phyloP scores from a whole-genome alignment of 78 protist species.

The Capsaspora owczarzaki region DNA sequence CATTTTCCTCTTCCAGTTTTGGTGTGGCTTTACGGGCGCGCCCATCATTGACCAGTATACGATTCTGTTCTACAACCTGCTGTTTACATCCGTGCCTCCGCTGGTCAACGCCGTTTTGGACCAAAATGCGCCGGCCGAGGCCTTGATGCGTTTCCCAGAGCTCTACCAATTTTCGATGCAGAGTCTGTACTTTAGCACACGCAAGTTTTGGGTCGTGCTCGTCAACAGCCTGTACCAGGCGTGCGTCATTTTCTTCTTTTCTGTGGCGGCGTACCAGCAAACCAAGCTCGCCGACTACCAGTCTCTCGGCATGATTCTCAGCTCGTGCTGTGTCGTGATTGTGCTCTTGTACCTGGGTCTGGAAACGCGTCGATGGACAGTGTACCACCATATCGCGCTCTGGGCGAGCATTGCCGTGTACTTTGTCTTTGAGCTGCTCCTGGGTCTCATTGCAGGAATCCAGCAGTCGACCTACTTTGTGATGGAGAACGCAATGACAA shows the following conservation, averaged over 20 bases:
- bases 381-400: background rate
- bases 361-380: background rate
- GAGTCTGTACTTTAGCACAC: background rate
- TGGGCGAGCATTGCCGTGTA: conserved; percentile 14
- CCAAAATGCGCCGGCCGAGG: background rate
- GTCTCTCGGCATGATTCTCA: background rate
- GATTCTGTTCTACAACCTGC: conserved; percentile 36
- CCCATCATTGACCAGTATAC: background rate
- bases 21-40: conserved; percentile 45
- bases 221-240: conserved; percentile 18
- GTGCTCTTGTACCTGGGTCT: background rate
- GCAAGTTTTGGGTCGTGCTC: background rate
- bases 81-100: conserved; percentile 43
- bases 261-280: background rate
- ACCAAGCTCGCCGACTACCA: background rate
- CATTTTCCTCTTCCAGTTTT: conserved; percentile 62
- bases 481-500: background rate
- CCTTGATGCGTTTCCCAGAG: background rate
- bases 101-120: conserved; percentile 38
- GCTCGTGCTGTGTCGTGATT: background rate
- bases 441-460: background rate
- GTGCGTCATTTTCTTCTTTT: conserved; percentile 9
- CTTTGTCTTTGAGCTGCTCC: background rate
- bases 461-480: background rate
- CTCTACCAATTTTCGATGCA: conserved; percentile 2